phyloP scores from a whole-genome alignment of 805 yeast genomes.

The Saccharomycopsis sp. region DNA sequence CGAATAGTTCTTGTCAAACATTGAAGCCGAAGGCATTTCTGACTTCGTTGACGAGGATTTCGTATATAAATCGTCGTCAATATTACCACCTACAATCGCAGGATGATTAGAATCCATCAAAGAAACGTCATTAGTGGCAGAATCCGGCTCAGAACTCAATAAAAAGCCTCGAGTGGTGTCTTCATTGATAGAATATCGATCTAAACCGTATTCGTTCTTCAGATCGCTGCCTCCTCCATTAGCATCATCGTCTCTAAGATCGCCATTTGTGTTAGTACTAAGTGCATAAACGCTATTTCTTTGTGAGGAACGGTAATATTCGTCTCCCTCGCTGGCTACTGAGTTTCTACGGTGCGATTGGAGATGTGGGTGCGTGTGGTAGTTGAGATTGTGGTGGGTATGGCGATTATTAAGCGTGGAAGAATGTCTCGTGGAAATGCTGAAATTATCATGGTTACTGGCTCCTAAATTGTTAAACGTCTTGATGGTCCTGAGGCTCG shows the following conservation, averaged over 20 bases:
- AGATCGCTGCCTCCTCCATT: neutral
- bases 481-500: constrained; percentile 7
- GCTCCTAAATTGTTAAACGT: neutral
- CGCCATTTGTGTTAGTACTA: neutral
- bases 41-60: neutral
- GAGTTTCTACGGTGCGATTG: neutral
- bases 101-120: neutral
- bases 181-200: constrained; percentile 10
- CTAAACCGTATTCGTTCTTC: constrained; percentile 12
- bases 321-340: constrained; percentile 37
- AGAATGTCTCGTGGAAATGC: neutral
- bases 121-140: neutral
- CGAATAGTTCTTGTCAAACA: neutral
- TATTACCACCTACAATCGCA: neutral
- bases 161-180: neutral
- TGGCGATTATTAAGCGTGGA: neutral
- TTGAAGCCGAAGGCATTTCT: neutral
- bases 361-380: neutral
- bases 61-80: neutral
- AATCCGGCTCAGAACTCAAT: neutral
- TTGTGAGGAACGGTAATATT: constrained; percentile 14
- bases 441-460: neutral
- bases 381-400: neutral
- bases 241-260: neutral
- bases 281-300: neutral